Evolutionary conservation across 768 basidiomycete genomes (phyloP).

Genomic region (Hirschioporus abietinus): DNA sequence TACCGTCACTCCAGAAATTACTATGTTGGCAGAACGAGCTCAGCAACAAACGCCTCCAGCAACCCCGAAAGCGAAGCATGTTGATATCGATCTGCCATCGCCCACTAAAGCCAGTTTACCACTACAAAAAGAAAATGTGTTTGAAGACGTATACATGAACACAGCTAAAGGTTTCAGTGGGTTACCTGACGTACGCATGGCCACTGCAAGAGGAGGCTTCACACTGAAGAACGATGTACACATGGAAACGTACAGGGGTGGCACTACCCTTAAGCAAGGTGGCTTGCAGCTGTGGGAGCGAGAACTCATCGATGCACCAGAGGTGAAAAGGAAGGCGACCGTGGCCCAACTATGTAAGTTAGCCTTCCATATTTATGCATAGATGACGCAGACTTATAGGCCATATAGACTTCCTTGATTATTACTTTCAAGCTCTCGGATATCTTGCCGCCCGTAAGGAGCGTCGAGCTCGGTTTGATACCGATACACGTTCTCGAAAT

Average conservation of each 20-base stretch:
- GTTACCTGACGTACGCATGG: slow-evolving; percentile 54
- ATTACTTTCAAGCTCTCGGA: slow-evolving; percentile 93
- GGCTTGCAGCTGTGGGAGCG: slow-evolving; percentile 78
- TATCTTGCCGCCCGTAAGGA: slow-evolving; percentile 86
- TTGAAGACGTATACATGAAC: slow-evolving; percentile 66
- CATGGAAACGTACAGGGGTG: slow-evolving; percentile 62
- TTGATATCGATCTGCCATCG: not conserved
- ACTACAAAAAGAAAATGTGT: slow-evolving; percentile 1
- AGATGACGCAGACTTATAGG: no score
- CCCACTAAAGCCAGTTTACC: not conserved
- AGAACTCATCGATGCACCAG: slow-evolving; percentile 75
- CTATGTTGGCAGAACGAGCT: not conserved
- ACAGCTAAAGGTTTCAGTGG: slow-evolving; percentile 57
- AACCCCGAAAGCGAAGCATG: not conserved
- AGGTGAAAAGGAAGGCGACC: slow-evolving; percentile 92
- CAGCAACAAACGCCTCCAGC: not conserved
- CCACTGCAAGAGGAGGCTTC: slow-evolving; percentile 49
- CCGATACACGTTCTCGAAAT: slow-evolving; percentile 68
- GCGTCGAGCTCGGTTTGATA: slow-evolving; percentile 75
- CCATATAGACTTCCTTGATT: slow-evolving; percentile 83
- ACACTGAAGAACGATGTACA: slow-evolving; percentile 48
- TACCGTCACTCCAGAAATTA: not conserved
- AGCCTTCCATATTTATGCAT: not conserved
- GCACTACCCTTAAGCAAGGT: slow-evolving; percentile 46
- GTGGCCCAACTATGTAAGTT: slow-evolving; percentile 92